A percentile compares a stretch with the other conserved stretches of the same genome.
Conservation (phyloP, 148 eudicot genomes). For the Amaranthus palmeri region DNA sequence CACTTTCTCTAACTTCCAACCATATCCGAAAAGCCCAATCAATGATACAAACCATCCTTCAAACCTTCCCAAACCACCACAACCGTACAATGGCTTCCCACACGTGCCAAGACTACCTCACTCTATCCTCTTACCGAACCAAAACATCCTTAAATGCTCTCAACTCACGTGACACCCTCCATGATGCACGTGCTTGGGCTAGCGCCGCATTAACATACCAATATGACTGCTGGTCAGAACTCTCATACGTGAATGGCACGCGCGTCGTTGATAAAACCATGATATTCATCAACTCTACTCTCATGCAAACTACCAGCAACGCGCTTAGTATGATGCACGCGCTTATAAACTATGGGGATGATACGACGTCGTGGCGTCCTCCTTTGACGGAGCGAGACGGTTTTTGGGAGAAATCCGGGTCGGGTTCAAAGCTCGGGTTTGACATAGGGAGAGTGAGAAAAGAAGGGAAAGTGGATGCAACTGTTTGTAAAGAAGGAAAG, state of each 20-base stretch:
- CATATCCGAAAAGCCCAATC: slow-evolving; percentile 42
- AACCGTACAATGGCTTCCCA: slow-evolving; percentile 57
- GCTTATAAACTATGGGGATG: slow-evolving; percentile 41
- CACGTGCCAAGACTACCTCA: slow-evolving; percentile 47
- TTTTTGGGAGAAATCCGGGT: slow-evolving; percentile 53
- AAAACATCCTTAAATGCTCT: slow-evolving; percentile 16
- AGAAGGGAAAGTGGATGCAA: slow-evolving; percentile 39
- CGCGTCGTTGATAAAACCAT: slow-evolving; percentile 40
- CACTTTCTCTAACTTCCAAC: slow-evolving; percentile 33
- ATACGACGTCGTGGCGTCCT: slow-evolving; percentile 44
- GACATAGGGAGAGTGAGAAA: slow-evolving; percentile 25
- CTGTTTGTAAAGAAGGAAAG: slow-evolving; percentile 54
- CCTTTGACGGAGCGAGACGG: slow-evolving; percentile 70
- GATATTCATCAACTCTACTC: slow-evolving; percentile 38
- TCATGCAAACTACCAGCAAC: slow-evolving; percentile 46
- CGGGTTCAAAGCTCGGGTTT: slow-evolving; percentile 11
- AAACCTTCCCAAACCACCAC: slow-evolving; percentile 34
- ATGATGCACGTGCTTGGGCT: slow-evolving; percentile 64
- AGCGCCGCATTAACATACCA: slow-evolving; percentile 64
- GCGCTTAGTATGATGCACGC: slow-evolving; percentile 57
- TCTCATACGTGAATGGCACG: slow-evolving; percentile 65
- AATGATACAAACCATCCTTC: slow-evolving; percentile 47
- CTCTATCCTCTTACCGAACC: slow-evolving; percentile 37
- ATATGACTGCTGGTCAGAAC: slow-evolving; percentile 75
- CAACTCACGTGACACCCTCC: slow-evolving; percentile 26